Percentiles rank a stretch among this genome's conserved stretches.
Evolutionary conservation across 2,329 filamentous ascomycete genomes (phyloP).

Genomic region (Colletotrichum sp.): DNA sequence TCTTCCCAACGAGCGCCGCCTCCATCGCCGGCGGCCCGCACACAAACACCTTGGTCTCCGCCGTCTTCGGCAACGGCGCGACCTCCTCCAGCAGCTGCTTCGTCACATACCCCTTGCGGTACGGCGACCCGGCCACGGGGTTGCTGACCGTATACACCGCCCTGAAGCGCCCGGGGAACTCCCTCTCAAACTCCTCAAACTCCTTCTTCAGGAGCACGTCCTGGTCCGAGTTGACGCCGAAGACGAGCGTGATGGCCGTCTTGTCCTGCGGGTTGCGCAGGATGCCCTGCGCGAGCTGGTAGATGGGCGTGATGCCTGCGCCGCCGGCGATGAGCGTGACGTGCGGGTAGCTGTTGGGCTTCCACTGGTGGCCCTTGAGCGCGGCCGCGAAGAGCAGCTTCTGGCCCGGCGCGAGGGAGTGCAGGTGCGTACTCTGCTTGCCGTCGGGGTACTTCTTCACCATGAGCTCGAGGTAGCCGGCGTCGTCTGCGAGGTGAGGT

Average conservation of each 20-base stretch:
- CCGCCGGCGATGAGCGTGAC: constrained; percentile 74
- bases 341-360: constrained; percentile 50
- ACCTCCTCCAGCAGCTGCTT: constrained; percentile 59
- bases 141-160: constrained; percentile 63
- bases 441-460: constrained; percentile 74
- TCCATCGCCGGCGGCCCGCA: constrained; percentile 75
- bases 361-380: constrained; percentile 61
- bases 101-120: constrained; percentile 63
- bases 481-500: constrained; percentile 47
- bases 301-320: constrained; percentile 75
- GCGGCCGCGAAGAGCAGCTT: constrained; percentile 61
- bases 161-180: constrained; percentile 61
- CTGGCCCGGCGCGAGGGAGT: constrained; percentile 68
- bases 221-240: constrained; percentile 68
- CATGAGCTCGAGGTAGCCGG: constrained; percentile 66
- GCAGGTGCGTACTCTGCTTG: constrained; percentile 68
- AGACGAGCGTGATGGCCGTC: constrained; percentile 69
- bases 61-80: constrained; percentile 33
- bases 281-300: constrained; percentile 67
- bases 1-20: constrained; percentile 54
- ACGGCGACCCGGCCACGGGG: constrained; percentile 42
- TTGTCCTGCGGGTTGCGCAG: constrained; percentile 65
- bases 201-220: constrained; percentile 64
- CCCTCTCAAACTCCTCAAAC: constrained; percentile 55
- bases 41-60: constrained; percentile 65